Evolutionary conservation across 441 rosid species (phyloP), one percentile per base, ranked within the genome.

Genomic region (Cnidoscolus chayamansa): DNA sequence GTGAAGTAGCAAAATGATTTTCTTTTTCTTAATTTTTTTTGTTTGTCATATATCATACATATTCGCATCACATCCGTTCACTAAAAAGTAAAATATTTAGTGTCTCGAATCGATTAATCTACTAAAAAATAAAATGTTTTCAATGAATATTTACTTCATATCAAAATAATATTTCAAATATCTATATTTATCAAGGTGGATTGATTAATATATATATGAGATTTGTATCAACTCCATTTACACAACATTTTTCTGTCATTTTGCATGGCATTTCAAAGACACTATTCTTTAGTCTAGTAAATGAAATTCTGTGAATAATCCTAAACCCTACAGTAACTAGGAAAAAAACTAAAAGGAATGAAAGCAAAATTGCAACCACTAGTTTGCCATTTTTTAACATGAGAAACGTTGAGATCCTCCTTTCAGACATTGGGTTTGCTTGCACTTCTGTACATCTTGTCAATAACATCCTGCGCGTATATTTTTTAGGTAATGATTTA

Each of bases 361-460:
- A 10, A 13, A 40, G 8, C 1, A 56, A 67, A 67, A 69, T 7
- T 37, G 40, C 19, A 57, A 20, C 47, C 6, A 51, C 32, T 55
- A 12, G 51, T 5, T 19, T 11, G 61, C 45, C 31, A 25, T 63
- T 30, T 55, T 47, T 32, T 17, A 35, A 47, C 8, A 25, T 53
- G 1, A 51, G 19, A 62, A 12, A 43, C 10, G 20, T 20, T 30
- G 12, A 62, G 7, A n/a, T 48, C 17, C 2, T 31, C 45, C 59
- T 61, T 43, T 76, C 82, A 73, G 19, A 83, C 74, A 54, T 71
- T 80, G 7, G 86, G 84, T 82, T 86, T 86, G 76, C 72, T 80
- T 54, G 73, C 78, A 67, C 82, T 74, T 83, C 89, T 85, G 90
- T 92, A 95, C 90, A 91, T 85, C 72, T 74, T 77, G 81, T 92